Percentiles rank a stretch among this genome's conserved stretches.
These are phyloP conservation scores for Claviceps digitariae DNA, from an alignment of 2,329 filamentous ascomycete species.

Conservation along the genomic window DNA sequence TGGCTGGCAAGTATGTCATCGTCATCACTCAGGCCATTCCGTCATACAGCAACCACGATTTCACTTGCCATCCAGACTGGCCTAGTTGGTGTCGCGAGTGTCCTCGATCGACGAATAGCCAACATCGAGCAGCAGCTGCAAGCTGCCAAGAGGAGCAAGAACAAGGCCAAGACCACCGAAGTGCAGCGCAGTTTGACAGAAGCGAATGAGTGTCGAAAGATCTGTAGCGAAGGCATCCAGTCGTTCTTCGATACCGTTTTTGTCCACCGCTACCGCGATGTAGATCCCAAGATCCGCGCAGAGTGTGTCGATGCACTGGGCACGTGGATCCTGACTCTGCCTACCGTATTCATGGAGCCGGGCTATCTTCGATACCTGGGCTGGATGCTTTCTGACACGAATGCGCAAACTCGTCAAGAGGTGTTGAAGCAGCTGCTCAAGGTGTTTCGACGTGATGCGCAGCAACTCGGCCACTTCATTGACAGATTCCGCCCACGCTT, in stretches of 20 bases:
- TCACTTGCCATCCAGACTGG: slow-evolving; percentile 67
- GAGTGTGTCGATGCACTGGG: slow-evolving; percentile 82
- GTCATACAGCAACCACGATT: slow-evolving; percentile 83
- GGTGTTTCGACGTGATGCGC: slow-evolving; percentile 69
- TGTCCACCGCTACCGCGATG: slow-evolving; percentile 87
- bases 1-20: slow-evolving; percentile 91
- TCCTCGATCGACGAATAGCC: slow-evolving; percentile 58
- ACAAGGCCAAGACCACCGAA: slow-evolving; percentile 63
- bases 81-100: slow-evolving; percentile 59
- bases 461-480: slow-evolving; percentile 80
- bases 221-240: slow-evolving; percentile 58
- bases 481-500: slow-evolving; percentile 78
- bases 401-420: slow-evolving; percentile 63
- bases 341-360: slow-evolving; percentile 81
- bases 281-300: slow-evolving; percentile 76
- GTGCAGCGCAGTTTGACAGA: slow-evolving; percentile 61
- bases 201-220: slow-evolving; percentile 54
- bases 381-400: slow-evolving; percentile 82
- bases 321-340: slow-evolving; percentile 74
- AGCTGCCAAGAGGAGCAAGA: slow-evolving; percentile 56
- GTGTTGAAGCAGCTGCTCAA: slow-evolving; percentile 70
- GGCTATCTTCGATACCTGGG: slow-evolving; percentile 85
- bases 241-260: slow-evolving; percentile 90
- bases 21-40: slow-evolving; percentile 73
- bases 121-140: slow-evolving; percentile 69